Conservation (phyloP, 306 rosid genomes). For the Prunus padus region DNA sequence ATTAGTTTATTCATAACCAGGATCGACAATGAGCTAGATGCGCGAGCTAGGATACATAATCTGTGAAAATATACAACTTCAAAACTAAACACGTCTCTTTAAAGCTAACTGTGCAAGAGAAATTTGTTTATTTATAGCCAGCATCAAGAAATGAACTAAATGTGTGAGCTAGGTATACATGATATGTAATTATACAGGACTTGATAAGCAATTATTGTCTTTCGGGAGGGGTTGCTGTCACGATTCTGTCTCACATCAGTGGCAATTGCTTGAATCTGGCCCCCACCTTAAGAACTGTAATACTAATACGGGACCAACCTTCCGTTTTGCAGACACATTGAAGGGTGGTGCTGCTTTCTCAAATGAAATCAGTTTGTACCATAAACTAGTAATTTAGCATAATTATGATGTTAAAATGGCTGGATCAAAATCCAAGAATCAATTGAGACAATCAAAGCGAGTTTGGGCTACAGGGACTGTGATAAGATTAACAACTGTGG, state of each 20-base stretch:
- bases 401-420: background rate
- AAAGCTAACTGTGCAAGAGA: background rate
- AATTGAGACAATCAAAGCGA: background rate
- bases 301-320: background rate
- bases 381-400: background rate
- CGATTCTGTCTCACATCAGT: background rate
- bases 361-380: background rate
- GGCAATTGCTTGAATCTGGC: too few species aligned
- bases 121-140: background rate
- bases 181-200: background rate
- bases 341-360: background rate
- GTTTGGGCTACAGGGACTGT: background rate
- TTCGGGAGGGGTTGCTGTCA: too few species aligned
- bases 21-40: background rate
- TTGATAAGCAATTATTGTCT: too few species aligned
- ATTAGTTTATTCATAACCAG: background rate
- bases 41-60: background rate
- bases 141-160: background rate
- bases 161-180: background rate
- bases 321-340: background rate
- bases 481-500: background rate
- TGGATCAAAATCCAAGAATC: background rate
- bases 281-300: background rate
- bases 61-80: background rate
- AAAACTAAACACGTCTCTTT: background rate